These are phyloP conservation scores for Tetrahymena thermophila DNA, from an alignment of 73 alveolate species.

Conservation along the genomic window DNA sequence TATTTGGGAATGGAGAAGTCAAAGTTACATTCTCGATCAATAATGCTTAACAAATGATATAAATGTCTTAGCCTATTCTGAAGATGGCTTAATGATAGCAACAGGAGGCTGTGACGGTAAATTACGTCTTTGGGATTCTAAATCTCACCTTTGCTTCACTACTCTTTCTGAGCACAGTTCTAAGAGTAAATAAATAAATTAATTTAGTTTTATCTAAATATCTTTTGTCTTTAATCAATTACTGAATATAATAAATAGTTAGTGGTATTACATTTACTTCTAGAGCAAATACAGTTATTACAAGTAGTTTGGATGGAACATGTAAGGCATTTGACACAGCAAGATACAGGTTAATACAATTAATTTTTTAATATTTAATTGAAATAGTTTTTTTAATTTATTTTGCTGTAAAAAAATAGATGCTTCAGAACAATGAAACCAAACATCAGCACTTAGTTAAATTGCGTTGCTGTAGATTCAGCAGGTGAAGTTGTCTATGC, in stretches of 20 bases:
- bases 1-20: conserved; percentile 97
- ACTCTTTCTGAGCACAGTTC: conserved; percentile 64
- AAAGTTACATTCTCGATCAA: conserved; percentile 80
- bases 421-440: conserved; percentile 85
- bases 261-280: conserved; percentile 81
- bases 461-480: conserved; percentile 76
- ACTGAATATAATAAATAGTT: conserved; percentile 47
- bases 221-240: background rate
- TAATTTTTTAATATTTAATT: background rate
- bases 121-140: conserved; percentile 74
- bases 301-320: conserved; percentile 90
- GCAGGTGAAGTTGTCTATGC: conserved; percentile 82
- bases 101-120: conserved; percentile 91
- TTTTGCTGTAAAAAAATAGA: background rate
- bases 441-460: conserved; percentile 74
- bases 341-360: conserved; percentile 56
- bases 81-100: conserved; percentile 80
- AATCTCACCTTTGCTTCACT: conserved; percentile 70
- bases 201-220: background rate
- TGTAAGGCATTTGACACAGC: conserved; percentile 91
- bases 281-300: conserved; percentile 60
- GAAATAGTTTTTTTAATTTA: background rate
- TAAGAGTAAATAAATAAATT: background rate
- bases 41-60: conserved; percentile 81
- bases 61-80: conserved; percentile 56